These are phyloP conservation scores for Geotrichum candidum DNA, from an alignment of 1,139 yeast species.

Conservation along the genomic window DNA sequence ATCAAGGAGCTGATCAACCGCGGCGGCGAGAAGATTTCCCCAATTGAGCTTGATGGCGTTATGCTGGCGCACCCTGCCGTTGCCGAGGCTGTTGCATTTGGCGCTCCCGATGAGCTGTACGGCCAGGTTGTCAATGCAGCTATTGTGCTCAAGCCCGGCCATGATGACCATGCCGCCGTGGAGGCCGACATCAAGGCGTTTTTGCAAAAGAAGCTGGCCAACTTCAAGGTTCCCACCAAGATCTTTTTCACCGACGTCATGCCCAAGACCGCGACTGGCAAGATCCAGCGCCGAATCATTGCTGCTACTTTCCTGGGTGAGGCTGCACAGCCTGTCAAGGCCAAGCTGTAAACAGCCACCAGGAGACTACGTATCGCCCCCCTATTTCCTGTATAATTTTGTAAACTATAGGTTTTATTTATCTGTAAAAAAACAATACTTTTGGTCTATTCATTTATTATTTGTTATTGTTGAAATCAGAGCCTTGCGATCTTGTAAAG, in stretches of 20 bases:
- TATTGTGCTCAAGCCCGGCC: slow-evolving; percentile 46
- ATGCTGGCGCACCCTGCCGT: slow-evolving; percentile 52
- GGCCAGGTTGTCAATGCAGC: slow-evolving; percentile 67
- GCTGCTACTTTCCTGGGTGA: slow-evolving; percentile 38
- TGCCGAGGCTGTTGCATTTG: slow-evolving; percentile 63
- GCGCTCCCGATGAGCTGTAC: slow-evolving; percentile 55
- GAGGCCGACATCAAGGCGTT: slow-evolving; percentile 44
- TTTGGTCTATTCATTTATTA: background rate
- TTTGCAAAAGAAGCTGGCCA: slow-evolving; percentile 42
- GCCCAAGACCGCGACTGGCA: slow-evolving; percentile 70
- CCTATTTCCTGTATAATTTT: background rate
- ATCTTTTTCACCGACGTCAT: slow-evolving; percentile 52
- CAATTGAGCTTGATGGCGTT: slow-evolving; percentile 56
- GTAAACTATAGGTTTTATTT: background rate
- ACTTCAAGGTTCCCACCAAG: slow-evolving; percentile 53
- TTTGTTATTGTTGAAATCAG: background rate
- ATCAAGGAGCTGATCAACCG: slow-evolving; percentile 62
- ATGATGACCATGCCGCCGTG: slow-evolving; percentile 24
- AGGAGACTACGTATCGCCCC: background rate
- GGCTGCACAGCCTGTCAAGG: slow-evolving; percentile 22
- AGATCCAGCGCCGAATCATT: slow-evolving; percentile 57
- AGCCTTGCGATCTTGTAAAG: background rate
- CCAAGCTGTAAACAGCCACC: slow-evolving; percentile 23
- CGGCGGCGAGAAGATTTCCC: slow-evolving; percentile 67
- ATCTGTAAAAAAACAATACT: background rate